Evolutionary conservation across 305 asterid genomes (phyloP).

Genomic region (Solanum hybrid): DNA sequence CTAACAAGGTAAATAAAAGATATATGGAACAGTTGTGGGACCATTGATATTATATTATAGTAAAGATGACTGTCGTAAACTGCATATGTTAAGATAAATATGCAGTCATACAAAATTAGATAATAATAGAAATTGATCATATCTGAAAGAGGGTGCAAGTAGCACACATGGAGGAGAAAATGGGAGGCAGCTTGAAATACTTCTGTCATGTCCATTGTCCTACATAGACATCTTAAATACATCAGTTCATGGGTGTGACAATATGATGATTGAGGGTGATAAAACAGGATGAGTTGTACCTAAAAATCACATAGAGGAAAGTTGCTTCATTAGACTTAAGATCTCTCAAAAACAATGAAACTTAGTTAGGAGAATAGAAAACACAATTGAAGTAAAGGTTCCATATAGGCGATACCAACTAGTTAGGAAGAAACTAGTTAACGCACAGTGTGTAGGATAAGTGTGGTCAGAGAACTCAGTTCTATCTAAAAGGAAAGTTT

Average conservation of each 20-base stretch:
- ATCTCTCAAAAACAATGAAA: background rate
- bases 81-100: background rate
- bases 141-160: background rate
- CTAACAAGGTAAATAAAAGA: background rate
- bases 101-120: background rate
- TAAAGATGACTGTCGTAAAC: background rate
- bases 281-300: background rate
- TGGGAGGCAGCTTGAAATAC: background rate
- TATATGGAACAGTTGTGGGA: background rate
- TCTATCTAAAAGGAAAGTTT: background rate
- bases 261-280: background rate
- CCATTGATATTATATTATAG: background rate
- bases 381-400: background rate
- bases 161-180: background rate
- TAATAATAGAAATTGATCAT: background rate
- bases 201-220: background rate
- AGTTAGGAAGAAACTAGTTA: background rate
- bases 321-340: background rate
- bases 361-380: background rate
- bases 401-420: background rate
- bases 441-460: background rate
- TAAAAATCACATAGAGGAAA: background rate
- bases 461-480: background rate
- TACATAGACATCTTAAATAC: background rate
- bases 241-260: background rate